Conservation (phyloP, 2,329 filamentous ascomycete genomes). For the Claviceps sp. region DNA sequence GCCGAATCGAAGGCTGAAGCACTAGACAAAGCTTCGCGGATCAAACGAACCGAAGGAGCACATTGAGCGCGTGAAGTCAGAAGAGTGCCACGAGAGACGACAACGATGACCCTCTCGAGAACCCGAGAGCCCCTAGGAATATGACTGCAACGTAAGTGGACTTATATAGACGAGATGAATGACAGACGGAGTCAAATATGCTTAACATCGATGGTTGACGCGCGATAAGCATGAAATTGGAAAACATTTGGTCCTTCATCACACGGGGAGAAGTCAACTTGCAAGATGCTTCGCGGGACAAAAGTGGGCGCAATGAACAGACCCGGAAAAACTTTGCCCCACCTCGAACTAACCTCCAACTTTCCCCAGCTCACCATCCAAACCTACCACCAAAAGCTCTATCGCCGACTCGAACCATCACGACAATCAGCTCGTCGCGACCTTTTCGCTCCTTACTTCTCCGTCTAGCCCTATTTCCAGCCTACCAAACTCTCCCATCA, state of each 20-base stretch:
- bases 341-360: slow-evolving; percentile 4
- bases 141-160: too few relatives aligned
- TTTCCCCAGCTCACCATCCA: slow-evolving; percentile 1
- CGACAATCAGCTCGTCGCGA: slow-evolving; percentile 3
- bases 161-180: too few relatives aligned
- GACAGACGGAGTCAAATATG: too few relatives aligned
- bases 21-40: too few relatives aligned
- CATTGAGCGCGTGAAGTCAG: too few relatives aligned
- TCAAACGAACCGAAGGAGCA: too few relatives aligned
- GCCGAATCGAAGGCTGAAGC: too few relatives aligned
- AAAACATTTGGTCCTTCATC: neutral
- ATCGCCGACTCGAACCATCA: neutral
- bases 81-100: too few relatives aligned
- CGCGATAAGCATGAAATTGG: neutral
- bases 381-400: slow-evolving; percentile 1
- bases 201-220: too few relatives aligned
- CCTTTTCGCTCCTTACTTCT: neutral
- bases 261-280: neutral
- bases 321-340: slow-evolving; percentile 5
- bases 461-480: neutral
- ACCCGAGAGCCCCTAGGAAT: too few relatives aligned
- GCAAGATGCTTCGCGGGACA: neutral
- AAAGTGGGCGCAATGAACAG: neutral
- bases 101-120: too few relatives aligned
- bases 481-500: slow-evolving; percentile 14